These are phyloP conservation scores for Aspergillus conjunctus DNA, from an alignment of 495 filamentous ascomycete species.

Conservation along the genomic window DNA sequence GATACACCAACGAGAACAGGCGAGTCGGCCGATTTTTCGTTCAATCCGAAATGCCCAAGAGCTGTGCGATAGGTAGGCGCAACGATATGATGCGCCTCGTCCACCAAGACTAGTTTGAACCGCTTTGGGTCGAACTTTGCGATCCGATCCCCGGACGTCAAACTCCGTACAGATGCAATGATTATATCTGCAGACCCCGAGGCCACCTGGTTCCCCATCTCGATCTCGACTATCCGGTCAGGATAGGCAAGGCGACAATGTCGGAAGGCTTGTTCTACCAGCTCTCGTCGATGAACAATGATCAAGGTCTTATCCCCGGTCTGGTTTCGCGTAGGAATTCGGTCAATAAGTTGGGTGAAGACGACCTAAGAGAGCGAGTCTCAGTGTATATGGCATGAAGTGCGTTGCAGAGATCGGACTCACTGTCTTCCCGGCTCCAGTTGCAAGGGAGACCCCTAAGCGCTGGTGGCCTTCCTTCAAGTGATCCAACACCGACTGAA, in stretches of 20 bases:
- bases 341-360: slow-evolving; percentile 92
- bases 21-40: slow-evolving; percentile 49
- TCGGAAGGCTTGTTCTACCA: slow-evolving; percentile 90
- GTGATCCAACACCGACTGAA: slow-evolving; percentile 77
- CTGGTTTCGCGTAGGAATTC: slow-evolving; percentile 59
- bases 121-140: slow-evolving; percentile 73
- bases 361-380: slow-evolving; percentile 62
- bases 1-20: slow-evolving; percentile 88
- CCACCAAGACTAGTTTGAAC: slow-evolving; percentile 92
- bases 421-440: slow-evolving; percentile 84
- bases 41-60: slow-evolving; percentile 74
- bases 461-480: slow-evolving; percentile 75
- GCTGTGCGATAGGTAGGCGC: slow-evolving; percentile 72
- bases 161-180: slow-evolving; percentile 83
- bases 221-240: slow-evolving; percentile 75
- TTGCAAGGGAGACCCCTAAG: slow-evolving; percentile 86
- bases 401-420: neutral
- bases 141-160: slow-evolving; percentile 73
- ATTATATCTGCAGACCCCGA: slow-evolving; percentile 87
- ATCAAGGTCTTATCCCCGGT: slow-evolving; percentile 80
- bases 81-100: slow-evolving; percentile 98
- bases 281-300: slow-evolving; percentile 85
- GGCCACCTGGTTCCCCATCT: slow-evolving; percentile 79
- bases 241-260: slow-evolving; percentile 85
- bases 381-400: neutral